phyloP scores from a whole-genome alignment of 2,329 filamentous ascomycete species.

The Scolecobasidium constrictum region DNA sequence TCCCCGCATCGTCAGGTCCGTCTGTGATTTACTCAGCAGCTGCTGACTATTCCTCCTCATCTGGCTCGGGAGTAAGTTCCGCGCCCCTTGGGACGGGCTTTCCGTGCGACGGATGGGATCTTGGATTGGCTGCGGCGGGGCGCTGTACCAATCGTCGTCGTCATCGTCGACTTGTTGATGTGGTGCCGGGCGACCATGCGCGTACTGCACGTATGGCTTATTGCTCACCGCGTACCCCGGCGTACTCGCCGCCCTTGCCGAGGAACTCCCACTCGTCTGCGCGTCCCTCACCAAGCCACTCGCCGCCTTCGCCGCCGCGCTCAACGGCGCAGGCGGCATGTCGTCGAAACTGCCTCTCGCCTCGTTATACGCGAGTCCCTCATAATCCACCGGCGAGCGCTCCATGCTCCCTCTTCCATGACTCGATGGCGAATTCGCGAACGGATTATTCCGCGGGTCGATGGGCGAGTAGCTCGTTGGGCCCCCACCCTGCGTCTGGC shows the following conservation, averaged over 20 bases:
- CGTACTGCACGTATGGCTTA: slow-evolving; percentile 6
- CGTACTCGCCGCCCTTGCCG: not conserved
- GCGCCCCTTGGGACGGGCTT: not conserved
- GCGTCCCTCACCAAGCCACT: not conserved
- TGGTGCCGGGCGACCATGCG: not conserved
- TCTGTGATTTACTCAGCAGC: not conserved
- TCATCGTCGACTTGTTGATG: not conserved
- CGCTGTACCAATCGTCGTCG: not conserved
- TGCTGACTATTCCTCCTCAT: slow-evolving; percentile 1
- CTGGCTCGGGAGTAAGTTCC: slow-evolving; percentile 6
- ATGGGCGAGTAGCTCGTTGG: slow-evolving; percentile 6
- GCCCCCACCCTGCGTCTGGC: slow-evolving; percentile 1
- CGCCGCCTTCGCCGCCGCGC: not conserved
- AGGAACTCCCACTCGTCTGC: not conserved
- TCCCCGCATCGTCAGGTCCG: not conserved
- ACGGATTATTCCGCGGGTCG: slow-evolving; percentile 7
- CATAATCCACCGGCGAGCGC: slow-evolving; percentile 2
- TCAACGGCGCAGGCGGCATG: not conserved
- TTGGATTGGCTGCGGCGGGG: not conserved
- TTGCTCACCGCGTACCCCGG: slow-evolving; percentile 1
- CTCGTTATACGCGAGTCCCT: not conserved
- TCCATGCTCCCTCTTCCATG: not conserved
- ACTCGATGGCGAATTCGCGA: slow-evolving; percentile 1
- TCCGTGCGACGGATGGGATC: not conserved
- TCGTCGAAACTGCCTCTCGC: not conserved